phyloP scores from a whole-genome alignment of 2,329 filamentous ascomycete species.

The Metarhizium brunneum region DNA sequence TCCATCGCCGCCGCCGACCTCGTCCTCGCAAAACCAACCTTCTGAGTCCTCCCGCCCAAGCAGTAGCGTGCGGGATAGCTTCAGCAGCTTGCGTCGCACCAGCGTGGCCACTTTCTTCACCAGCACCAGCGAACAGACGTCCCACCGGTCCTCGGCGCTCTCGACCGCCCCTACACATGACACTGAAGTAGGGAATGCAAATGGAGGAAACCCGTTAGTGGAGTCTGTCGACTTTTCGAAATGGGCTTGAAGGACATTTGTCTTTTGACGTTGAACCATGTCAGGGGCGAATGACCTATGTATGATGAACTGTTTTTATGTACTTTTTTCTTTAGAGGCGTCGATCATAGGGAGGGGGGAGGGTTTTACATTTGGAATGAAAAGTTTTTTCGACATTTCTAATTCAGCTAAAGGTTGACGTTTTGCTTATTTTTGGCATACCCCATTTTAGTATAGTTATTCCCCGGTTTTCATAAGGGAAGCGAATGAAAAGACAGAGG shows the following conservation, averaged over 20 bases:
- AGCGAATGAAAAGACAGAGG: neutral
- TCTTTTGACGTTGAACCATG: neutral
- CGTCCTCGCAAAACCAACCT: conserved; percentile 12
- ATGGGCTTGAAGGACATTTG: conserved; percentile 19
- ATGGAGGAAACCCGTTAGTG: conserved; percentile 20
- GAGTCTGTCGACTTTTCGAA: conserved; percentile 31
- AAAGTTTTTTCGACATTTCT: conserved; percentile 3
- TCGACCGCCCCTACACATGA: conserved; percentile 44
- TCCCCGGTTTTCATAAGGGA: neutral
- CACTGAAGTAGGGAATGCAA: conserved; percentile 35
- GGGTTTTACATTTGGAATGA: neutral
- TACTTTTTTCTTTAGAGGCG: neutral
- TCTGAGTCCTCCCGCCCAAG: conserved; percentile 10
- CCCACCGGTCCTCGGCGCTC: conserved; percentile 49
- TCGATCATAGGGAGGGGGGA: neutral
- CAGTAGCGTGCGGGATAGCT: conserved; percentile 44
- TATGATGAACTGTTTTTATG: neutral
- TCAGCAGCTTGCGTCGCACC: conserved; percentile 50
- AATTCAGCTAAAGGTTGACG: neutral
- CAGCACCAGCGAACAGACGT: conserved; percentile 44
- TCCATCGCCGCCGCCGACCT: conserved; percentile 18
- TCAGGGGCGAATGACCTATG: neutral
- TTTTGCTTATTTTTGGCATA: conserved; percentile 3
- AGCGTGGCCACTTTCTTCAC: conserved; percentile 58
- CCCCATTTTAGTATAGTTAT: neutral